Evolutionary conservation across 331 rosid genomes (phyloP).

Genomic region (Rosa hybrid): DNA sequence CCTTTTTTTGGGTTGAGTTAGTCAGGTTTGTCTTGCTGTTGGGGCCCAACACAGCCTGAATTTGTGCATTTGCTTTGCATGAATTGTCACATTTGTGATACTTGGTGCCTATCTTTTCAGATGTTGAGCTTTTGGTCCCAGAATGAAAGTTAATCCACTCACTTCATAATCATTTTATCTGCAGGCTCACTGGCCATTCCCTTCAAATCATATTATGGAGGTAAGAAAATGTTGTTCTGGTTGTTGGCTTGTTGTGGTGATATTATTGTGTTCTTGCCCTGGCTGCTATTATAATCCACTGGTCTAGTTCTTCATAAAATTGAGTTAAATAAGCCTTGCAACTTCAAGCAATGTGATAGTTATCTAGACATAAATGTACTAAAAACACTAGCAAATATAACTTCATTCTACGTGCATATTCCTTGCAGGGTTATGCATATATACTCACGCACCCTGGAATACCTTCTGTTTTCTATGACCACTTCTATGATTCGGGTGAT

Average conservation of each 20-base stretch:
- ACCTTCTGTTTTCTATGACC: conserved; percentile 92
- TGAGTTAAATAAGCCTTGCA: neutral
- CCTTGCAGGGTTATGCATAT: conserved; percentile 83
- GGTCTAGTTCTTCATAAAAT: neutral
- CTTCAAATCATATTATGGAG: conserved; percentile 82
- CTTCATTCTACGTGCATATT: neutral
- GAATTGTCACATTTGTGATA: conserved; percentile 3
- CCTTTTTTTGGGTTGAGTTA: neutral
- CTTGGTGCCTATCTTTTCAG: conserved; percentile 11
- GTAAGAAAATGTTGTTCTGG: conserved; percentile 31
- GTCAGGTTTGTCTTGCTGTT: conserved; percentile 7
- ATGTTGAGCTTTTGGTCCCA: conserved; percentile 19
- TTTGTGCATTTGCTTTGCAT: neutral
- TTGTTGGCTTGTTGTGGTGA: neutral
- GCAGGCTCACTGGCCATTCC: conserved; percentile 98
- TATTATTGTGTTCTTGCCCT: neutral
- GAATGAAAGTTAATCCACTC: conserved; percentile 19
- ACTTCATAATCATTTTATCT: conserved; percentile 21
- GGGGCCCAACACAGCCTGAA: conserved; percentile 13
- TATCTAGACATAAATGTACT: neutral
- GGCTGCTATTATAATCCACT: neutral
- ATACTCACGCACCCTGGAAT: conserved; percentile 90
- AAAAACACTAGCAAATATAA: neutral
- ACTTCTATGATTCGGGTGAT: conserved; percentile 69
- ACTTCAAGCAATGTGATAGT: neutral